Evolutionary conservation across 495 filamentous ascomycete genomes (phyloP).

Genomic region (Rostrohypoxylon terebratum): DNA sequence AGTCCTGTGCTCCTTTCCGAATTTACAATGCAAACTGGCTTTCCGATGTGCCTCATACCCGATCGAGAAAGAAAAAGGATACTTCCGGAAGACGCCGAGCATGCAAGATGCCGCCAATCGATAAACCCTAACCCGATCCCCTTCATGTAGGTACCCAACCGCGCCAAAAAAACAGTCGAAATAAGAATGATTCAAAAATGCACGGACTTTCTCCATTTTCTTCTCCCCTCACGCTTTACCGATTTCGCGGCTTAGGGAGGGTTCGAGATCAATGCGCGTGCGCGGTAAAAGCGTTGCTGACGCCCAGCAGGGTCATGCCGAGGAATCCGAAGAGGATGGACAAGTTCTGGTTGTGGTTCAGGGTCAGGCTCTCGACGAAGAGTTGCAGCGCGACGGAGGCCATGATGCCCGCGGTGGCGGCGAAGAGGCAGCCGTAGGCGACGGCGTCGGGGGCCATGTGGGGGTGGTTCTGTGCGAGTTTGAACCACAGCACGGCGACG

Average conservation of each 20-base stretch:
- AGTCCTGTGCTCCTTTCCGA: background rate
- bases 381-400: conserved; percentile 89
- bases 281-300: conserved; percentile 86
- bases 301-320: conserved; percentile 89
- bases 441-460: conserved; percentile 70
- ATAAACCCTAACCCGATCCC: conserved; percentile 1
- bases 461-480: conserved; percentile 62
- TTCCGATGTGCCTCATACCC: background rate
- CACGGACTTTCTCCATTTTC: background rate
- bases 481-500: conserved; percentile 86
- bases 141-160: background rate
- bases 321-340: conserved; percentile 87
- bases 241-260: too few species aligned
- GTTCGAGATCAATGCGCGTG: conserved; percentile 47
- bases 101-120: conserved; percentile 21
- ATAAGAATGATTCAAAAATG: background rate
- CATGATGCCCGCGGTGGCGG: conserved; percentile 93
- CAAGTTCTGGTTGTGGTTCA: conserved; percentile 82
- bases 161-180: background rate
- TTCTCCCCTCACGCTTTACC: background rate
- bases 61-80: conserved; percentile 11
- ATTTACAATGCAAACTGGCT: background rate
- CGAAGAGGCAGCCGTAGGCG: conserved; percentile 91
- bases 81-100: conserved; percentile 15
- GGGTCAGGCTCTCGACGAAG: conserved; percentile 83